Evolutionary conservation across 768 basidiomycete species (phyloP).

Genomic region (Suillus subaureus): DNA sequence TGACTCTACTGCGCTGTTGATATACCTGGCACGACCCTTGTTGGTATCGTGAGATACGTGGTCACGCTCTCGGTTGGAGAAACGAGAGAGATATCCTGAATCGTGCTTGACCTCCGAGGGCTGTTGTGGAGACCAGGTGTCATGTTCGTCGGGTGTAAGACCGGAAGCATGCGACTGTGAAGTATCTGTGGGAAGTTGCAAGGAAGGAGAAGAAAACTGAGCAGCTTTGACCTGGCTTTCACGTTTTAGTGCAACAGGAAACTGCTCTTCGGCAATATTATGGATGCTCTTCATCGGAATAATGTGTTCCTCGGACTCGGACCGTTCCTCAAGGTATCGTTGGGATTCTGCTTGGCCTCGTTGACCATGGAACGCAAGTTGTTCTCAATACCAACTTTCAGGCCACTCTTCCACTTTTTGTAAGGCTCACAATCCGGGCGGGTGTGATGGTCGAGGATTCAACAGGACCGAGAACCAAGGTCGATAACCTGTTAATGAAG

Average conservation of each 20-base stretch:
- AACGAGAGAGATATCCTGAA: conserved; percentile 18
- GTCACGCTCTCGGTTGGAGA: conserved; percentile 17
- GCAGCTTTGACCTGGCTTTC: conserved; percentile 40
- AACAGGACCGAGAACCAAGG: conserved; percentile 22
- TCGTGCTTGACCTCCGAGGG: conserved; percentile 23
- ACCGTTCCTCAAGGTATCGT: conserved; percentile 50
- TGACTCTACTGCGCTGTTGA: conserved; percentile 22
- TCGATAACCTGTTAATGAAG: neutral
- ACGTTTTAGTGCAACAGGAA: conserved; percentile 41
- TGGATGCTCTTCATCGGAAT: conserved; percentile 46
- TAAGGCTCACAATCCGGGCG: conserved; percentile 46
- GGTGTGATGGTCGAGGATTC: neutral
- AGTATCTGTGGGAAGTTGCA: conserved; percentile 6
- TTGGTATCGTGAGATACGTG: conserved; percentile 8
- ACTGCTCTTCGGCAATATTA: conserved; percentile 48
- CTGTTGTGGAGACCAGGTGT: conserved; percentile 21
- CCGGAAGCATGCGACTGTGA: neutral
- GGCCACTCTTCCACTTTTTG: conserved; percentile 51
- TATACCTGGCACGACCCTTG: conserved; percentile 26
- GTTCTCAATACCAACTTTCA: conserved; percentile 54
- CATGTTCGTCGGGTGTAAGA: conserved; percentile 13
- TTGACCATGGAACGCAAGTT: conserved; percentile 45
- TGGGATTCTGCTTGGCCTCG: conserved; percentile 63
- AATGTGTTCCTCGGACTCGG: conserved; percentile 37
- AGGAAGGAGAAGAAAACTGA: conserved; percentile 4